Percentiles rank a stretch among this genome's conserved stretches.
phyloP scores from a whole-genome alignment of 208 protist genomes.

The Balamuthia mandrillaris region DNA sequence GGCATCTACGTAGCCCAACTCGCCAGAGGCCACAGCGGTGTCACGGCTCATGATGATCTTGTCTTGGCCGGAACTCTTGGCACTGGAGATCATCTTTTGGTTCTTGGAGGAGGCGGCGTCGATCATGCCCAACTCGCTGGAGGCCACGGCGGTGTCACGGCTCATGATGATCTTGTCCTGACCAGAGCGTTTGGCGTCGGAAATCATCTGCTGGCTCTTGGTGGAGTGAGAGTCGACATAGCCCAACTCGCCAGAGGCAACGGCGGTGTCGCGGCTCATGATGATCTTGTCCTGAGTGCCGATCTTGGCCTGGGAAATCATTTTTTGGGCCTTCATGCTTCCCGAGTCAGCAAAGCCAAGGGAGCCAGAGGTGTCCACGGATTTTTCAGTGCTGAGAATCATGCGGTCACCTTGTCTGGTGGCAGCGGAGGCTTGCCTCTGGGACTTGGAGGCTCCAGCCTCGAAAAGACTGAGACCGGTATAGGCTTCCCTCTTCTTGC shows the following conservation, averaged over 20 bases:
- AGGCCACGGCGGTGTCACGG: no score
- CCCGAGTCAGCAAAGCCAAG: not conserved
- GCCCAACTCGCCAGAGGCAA: conserved; percentile 14
- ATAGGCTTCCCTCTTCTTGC: not conserved
- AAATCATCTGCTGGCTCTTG: no score
- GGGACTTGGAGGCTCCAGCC: not conserved
- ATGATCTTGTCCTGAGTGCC: conserved; percentile 8
- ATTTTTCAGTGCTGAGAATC: conserved; percentile 9
- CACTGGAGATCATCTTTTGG: conserved; percentile 18
- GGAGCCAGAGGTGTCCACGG: conserved; percentile 1
- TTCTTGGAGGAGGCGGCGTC: not conserved
- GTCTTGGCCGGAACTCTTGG: not conserved
- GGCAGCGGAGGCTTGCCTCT: conserved; percentile 6
- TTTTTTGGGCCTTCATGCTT: not conserved
- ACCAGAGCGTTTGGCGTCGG: no score
- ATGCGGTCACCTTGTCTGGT: not conserved
- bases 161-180: no score
- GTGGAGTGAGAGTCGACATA: no score
- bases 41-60: conserved; percentile 4
- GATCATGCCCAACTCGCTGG: no score
- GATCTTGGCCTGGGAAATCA: conserved; percentile 16
- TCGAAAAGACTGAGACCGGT: conserved; percentile 23
- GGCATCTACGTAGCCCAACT: no score
- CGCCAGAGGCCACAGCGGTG: no score
- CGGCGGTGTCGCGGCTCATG: not conserved